Evolutionary conservation across 306 rosid species (phyloP), one percentile per base, ranked within the genome.

Genomic region (Prunus davidiana): DNA sequence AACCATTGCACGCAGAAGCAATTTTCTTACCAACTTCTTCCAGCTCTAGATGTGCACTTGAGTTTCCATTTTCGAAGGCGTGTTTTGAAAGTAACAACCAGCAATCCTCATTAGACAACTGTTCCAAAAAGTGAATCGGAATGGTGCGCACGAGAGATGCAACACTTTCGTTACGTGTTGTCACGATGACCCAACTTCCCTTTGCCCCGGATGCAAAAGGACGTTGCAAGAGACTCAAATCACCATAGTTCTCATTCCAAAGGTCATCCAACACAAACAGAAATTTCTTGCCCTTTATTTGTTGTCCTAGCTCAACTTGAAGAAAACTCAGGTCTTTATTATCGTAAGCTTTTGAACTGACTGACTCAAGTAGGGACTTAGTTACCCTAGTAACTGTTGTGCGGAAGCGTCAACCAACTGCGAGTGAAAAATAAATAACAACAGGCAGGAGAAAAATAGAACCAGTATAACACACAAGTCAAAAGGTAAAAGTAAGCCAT

Each of bases 21-120:
- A 82, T 79, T 28, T 57, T 32, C 38, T 28, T 38, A 3, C 82
- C 89, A 30, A 84, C 74, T 8, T 22, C 45, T 60, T 60, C 10
- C 10, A 73, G 19, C 5, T 60, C 5, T 11, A 20, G 34, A 72
- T 34, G 32, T 5, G 34, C 65, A 72, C 30, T 18, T 0, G 52
- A 2, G 15, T 32, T 22, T 25, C 43, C 41, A 46, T 73, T 22
- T 28, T 6, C 4, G 4, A 69, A 69, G 15, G 69, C 81, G 45
- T 28, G 61, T 25, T 12, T 69, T 10, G 60, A 25, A 30, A 77
- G 62, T 46, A 77, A 6, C 20, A 3, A 2, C 76, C 74, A 77
- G 9, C 81, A 69, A 68, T 69, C 76, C 13, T 69, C 62, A 3
- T 13, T 0, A 0, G 43, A 22, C 12, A 73, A 2, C 12, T n/a